Percentiles rank a stretch among this genome's conserved stretches.
phyloP scores from a whole-genome alignment of 2,329 filamentous ascomycete genomes.

The Colletotrichum tropicale region DNA sequence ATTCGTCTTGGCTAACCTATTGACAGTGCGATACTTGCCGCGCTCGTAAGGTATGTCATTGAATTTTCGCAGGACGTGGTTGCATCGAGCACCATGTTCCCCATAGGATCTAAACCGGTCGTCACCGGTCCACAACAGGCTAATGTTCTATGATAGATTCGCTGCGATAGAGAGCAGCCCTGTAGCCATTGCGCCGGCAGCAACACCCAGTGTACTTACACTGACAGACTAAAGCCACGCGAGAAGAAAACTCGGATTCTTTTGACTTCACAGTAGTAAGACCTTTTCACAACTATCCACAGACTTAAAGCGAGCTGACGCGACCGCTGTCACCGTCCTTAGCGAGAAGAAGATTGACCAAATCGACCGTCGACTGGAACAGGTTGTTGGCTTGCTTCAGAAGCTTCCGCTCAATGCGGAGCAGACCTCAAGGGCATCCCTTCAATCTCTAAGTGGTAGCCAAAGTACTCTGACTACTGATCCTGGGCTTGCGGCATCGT shows the following conservation, averaged over 20 bases:
- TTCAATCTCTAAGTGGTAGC: background rate
- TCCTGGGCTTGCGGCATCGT: background rate
- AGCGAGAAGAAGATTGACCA: slow-evolving; percentile 43
- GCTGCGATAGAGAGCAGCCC: slow-evolving; percentile 39
- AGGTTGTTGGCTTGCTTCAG: slow-evolving; percentile 36
- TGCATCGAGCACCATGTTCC: background rate
- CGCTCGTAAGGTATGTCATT: background rate
- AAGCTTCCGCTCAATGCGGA: background rate
- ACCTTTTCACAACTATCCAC: background rate
- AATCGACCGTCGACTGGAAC: slow-evolving; percentile 39
- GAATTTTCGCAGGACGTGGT: rapidly evolving
- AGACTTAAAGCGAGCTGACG: background rate
- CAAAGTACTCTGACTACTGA: background rate
- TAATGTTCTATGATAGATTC: slow-evolving; percentile 25
- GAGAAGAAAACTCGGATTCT: slow-evolving; percentile 41
- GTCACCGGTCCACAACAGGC: rapidly evolving
- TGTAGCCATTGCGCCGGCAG: slow-evolving; percentile 39
- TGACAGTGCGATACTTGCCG: background rate
- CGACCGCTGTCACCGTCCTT: rapidly evolving
- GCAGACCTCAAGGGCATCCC: slow-evolving; percentile 31
- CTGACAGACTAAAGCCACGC: slow-evolving; percentile 29
- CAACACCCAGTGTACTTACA: slow-evolving; percentile 38
- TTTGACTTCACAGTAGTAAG: slow-evolving; percentile 42
- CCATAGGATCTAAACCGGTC: rapidly evolving
- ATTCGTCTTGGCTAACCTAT: rapidly evolving